Conservation (phyloP, 257 asterid species). For the Plantago ovata region DNA sequence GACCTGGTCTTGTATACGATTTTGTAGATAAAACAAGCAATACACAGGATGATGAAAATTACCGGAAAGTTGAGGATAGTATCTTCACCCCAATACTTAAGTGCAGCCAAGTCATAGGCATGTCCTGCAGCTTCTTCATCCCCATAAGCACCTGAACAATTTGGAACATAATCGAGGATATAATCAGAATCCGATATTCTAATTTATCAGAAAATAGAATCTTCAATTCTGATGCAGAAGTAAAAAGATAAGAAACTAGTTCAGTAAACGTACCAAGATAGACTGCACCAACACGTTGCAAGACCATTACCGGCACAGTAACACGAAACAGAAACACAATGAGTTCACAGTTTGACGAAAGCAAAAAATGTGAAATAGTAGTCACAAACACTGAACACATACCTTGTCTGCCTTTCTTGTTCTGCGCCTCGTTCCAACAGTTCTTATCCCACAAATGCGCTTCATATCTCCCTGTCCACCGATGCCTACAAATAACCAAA, state of each 20-base stretch:
- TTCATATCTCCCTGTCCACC: constrained; percentile 89
- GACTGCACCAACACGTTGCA: constrained; percentile 43
- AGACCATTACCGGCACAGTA: constrained; percentile 6
- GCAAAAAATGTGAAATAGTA: background rate
- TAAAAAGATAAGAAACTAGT: background rate
- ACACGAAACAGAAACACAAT: constrained; percentile 5
- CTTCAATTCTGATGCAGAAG: background rate
- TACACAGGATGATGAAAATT: background rate
- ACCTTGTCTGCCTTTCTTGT: constrained; percentile 98
- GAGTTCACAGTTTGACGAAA: background rate
- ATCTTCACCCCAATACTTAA: constrained; percentile 82
- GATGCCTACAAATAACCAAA: constrained; percentile 44
- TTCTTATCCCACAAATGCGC: constrained; percentile 96
- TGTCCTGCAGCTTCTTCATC: constrained; percentile 88
- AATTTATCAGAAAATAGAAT: background rate
- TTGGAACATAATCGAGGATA: background rate
- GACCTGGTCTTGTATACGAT: no score
- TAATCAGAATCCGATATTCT: background rate
- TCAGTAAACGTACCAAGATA: constrained; percentile 57
- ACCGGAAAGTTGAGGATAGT: constrained; percentile 84
- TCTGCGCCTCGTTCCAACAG: constrained; percentile 90
- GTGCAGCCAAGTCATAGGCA: constrained; percentile 86
- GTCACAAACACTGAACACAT: constrained; percentile 3
- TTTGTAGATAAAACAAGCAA: background rate
- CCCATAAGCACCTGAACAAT: constrained; percentile 65